Evolutionary conservation across 805 yeast species (phyloP).

Genomic region (Candida germanica): DNA sequence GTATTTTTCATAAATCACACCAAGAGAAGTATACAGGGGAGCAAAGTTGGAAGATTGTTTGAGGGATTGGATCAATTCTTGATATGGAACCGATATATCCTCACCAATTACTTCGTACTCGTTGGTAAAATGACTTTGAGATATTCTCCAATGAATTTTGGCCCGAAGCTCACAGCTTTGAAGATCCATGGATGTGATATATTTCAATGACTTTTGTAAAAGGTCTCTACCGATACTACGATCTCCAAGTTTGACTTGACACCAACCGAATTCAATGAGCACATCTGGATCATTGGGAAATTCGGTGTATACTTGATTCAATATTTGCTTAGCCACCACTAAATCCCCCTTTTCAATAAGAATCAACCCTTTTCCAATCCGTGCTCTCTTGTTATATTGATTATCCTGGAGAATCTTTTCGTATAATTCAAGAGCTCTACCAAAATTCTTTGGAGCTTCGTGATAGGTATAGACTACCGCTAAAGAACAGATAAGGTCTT

Average conservation of each 20-base stretch:
- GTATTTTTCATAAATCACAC: slow-evolving; percentile 61
- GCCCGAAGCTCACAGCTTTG: slow-evolving; percentile 58
- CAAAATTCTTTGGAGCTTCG: slow-evolving; percentile 87
- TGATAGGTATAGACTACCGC: slow-evolving; percentile 79
- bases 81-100: slow-evolving; percentile 34
- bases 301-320: slow-evolving; percentile 48
- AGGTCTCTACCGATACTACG: slow-evolving; percentile 50
- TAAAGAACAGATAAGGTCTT: slow-evolving; percentile 58
- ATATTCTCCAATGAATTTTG: slow-evolving; percentile 65
- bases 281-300: slow-evolving; percentile 58
- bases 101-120: slow-evolving; percentile 25
- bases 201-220: slow-evolving; percentile 41
- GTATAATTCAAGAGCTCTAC: slow-evolving; percentile 69
- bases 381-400: slow-evolving; percentile 54
- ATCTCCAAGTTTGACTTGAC: slow-evolving; percentile 55
- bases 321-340: slow-evolving; percentile 49
- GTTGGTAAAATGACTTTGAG: slow-evolving; percentile 51
- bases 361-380: slow-evolving; percentile 80
- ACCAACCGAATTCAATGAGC: slow-evolving; percentile 73
- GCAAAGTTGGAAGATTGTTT: slow-evolving; percentile 65
- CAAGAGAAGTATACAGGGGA: slow-evolving; percentile 79
- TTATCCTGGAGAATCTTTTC: slow-evolving; percentile 50
- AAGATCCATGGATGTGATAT: slow-evolving; percentile 49
- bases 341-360: slow-evolving; percentile 62
- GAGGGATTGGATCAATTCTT: slow-evolving; percentile 56